These are phyloP conservation scores for Adansonia digitata DNA, from an alignment of 345 rosid genomes.

Conservation along the genomic window DNA sequence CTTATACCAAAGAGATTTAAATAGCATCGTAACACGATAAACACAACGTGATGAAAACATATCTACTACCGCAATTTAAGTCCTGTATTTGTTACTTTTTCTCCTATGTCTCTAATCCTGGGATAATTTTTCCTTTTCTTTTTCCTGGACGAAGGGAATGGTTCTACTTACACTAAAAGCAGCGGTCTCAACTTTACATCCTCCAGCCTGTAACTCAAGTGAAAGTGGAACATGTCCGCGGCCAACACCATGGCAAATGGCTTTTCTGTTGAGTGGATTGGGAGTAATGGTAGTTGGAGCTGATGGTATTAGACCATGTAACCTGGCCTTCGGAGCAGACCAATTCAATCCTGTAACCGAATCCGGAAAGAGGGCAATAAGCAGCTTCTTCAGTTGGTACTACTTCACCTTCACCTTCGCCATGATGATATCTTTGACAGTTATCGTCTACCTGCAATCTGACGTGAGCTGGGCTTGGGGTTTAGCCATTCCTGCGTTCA, in stretches of 20 bases:
- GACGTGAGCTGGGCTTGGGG: constrained; percentile 60
- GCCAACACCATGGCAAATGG: constrained; percentile 32
- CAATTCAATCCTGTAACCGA: constrained; percentile 46
- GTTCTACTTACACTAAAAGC: constrained; percentile 35
- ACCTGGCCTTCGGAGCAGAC: constrained; percentile 52
- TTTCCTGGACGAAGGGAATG: constrained; percentile 32
- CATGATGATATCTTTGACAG: constrained; percentile 37
- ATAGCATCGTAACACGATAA: too few species aligned
- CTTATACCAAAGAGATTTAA: too few species aligned
- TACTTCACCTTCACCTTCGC: constrained; percentile 45
- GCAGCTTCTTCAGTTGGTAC: constrained; percentile 60
- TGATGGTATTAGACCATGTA: constrained; percentile 51
- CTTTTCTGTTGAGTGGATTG: constrained; percentile 27
- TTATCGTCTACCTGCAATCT: constrained; percentile 46
- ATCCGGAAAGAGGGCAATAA: constrained; percentile 37
- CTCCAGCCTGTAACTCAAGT: constrained; percentile 27
- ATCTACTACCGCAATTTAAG: too few species aligned
- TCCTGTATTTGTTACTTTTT: too few species aligned
- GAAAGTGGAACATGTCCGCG: constrained; percentile 14
- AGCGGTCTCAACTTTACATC: constrained; percentile 32
- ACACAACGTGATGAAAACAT: too few species aligned
- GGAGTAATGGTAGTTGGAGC: constrained; percentile 39
- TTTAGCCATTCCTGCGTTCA: constrained; percentile 41
- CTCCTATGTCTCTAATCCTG: too few species aligned
- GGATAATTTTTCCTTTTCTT: too few species aligned